phyloP scores from a whole-genome alignment of 2,329 filamentous ascomycete species.

The Pseudomassariella vexata region DNA sequence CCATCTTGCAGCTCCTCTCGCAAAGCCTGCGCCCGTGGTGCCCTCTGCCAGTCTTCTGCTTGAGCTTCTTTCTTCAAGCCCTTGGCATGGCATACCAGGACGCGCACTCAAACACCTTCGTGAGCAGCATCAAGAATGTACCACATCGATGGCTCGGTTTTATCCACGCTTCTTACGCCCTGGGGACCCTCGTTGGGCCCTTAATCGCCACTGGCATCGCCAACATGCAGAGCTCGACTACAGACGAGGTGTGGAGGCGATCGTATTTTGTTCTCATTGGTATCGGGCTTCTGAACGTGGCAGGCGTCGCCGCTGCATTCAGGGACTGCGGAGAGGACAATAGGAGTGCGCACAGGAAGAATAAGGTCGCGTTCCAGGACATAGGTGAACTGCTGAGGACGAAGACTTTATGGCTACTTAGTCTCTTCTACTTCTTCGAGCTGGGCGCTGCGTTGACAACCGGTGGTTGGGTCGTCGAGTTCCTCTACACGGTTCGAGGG shows the following conservation, averaged over 20 bases:
- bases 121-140: slow-evolving; percentile 38
- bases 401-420: slow-evolving; percentile 50
- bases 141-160: slow-evolving; percentile 58
- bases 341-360: slow-evolving; percentile 10
- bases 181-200: slow-evolving; percentile 50
- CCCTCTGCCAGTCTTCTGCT: slow-evolving; percentile 49
- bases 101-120: slow-evolving; percentile 57
- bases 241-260: slow-evolving; percentile 39
- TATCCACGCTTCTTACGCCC: slow-evolving; percentile 58
- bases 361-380: slow-evolving; percentile 30
- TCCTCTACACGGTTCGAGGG: slow-evolving; percentile 52
- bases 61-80: slow-evolving; percentile 52
- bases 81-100: slow-evolving; percentile 60
- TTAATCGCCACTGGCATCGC: slow-evolving; percentile 50
- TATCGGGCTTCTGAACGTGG: slow-evolving; percentile 44
- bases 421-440: slow-evolving; percentile 60
- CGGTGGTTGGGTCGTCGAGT: slow-evolving; percentile 60
- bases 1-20: slow-evolving; percentile 45
- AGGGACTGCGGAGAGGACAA: slow-evolving; percentile 29
- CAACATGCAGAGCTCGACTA: slow-evolving; percentile 15
- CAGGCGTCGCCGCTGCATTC: slow-evolving; percentile 41
- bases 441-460: slow-evolving; percentile 51
- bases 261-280: slow-evolving; percentile 53
- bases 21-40: slow-evolving; percentile 51
- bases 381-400: slow-evolving; percentile 38